Evolutionary conservation across 805 yeast species (phyloP).

Genomic region (Candida loeiensis): DNA sequence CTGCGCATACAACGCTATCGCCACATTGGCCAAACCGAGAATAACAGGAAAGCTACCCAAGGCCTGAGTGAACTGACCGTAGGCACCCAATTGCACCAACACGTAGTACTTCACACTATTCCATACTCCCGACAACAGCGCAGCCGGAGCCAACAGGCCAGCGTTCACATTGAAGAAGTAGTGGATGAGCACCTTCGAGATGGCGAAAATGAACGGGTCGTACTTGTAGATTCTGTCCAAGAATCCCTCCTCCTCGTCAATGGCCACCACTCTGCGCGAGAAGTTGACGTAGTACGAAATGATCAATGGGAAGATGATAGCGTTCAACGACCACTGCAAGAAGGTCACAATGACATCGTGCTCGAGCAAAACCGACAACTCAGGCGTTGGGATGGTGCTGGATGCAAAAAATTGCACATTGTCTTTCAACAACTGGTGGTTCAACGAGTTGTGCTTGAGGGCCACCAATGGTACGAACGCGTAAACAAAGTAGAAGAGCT

Average conservation of each 20-base stretch:
- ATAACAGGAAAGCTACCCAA: slow-evolving; percentile 49
- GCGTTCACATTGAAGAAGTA: slow-evolving; percentile 34
- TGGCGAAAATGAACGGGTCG: slow-evolving; percentile 50
- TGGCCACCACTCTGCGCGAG: slow-evolving; percentile 35
- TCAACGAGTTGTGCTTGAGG: slow-evolving; percentile 30
- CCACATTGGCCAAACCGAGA: slow-evolving; percentile 43
- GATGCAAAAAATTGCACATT: slow-evolving; percentile 22
- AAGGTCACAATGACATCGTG: slow-evolving; percentile 27
- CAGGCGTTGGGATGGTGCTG: slow-evolving; percentile 28
- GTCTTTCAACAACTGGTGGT: slow-evolving; percentile 36
- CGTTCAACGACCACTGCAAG: slow-evolving; percentile 37
- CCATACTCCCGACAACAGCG: slow-evolving; percentile 23
- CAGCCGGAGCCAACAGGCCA: slow-evolving; percentile 28
- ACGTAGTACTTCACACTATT: slow-evolving; percentile 28
- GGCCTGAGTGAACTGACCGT: slow-evolving; percentile 30
- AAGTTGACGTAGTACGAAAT: slow-evolving; percentile 52
- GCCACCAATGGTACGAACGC: slow-evolving; percentile 34
- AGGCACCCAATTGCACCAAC: slow-evolving; percentile 35
- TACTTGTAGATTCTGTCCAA: slow-evolving; percentile 36
- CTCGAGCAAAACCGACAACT: slow-evolving; percentile 30
- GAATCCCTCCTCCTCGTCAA: slow-evolving; percentile 32
- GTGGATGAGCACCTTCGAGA: slow-evolving; percentile 43
- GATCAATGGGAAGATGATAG: slow-evolving; percentile 40
- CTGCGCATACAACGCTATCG: slow-evolving; percentile 50
- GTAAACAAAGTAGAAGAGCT: slow-evolving; percentile 30